Evolutionary conservation across 2,329 filamentous ascomycete species (phyloP).

Genomic region (Beauveria sp.): DNA sequence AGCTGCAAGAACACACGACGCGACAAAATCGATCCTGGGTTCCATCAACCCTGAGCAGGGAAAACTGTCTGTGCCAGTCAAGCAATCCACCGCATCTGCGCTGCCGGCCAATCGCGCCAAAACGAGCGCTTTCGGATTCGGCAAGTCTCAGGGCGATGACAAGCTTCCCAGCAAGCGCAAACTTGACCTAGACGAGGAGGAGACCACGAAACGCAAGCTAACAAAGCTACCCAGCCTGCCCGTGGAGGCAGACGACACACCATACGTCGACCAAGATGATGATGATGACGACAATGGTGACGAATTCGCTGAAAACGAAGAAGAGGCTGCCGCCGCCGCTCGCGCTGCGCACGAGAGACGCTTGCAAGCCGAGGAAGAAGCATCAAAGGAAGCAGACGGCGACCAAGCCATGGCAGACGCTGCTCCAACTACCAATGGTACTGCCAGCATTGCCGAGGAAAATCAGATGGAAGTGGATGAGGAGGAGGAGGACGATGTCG

Average conservation of each 20-base stretch:
- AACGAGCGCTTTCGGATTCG: conserved; percentile 77
- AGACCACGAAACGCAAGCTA: conserved; percentile 77
- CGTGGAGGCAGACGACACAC: conserved; percentile 54
- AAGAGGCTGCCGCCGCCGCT: conserved; percentile 78
- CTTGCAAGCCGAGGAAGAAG: conserved; percentile 42
- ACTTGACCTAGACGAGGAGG: conserved; percentile 81
- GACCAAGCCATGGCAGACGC: conserved; percentile 26
- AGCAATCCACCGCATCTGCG: conserved; percentile 37
- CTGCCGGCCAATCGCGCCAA: conserved; percentile 64
- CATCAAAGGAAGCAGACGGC: conserved; percentile 25
- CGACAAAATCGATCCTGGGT: conserved; percentile 42
- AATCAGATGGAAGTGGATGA: conserved; percentile 52
- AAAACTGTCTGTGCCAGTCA: conserved; percentile 24
- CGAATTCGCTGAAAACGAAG: conserved; percentile 74
- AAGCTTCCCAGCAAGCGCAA: conserved; percentile 65
- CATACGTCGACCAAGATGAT: conserved; percentile 55
- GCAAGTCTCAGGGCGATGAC: conserved; percentile 55
- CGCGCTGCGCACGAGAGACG: conserved; percentile 80
- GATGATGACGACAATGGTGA: conserved; percentile 68
- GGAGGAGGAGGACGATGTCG: conserved; percentile 61
- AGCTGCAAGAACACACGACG: conserved; percentile 47
- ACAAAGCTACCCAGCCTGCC: conserved; percentile 79
- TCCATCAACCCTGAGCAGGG: conserved; percentile 34
- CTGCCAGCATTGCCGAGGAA: conserved; percentile 15
- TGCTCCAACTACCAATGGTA: conserved; percentile 12